Percentiles rank a stretch among this genome's conserved stretches.
Evolutionary conservation across 2,329 filamentous ascomycete species (phyloP).

Genomic region (Fusarium devonianum): DNA sequence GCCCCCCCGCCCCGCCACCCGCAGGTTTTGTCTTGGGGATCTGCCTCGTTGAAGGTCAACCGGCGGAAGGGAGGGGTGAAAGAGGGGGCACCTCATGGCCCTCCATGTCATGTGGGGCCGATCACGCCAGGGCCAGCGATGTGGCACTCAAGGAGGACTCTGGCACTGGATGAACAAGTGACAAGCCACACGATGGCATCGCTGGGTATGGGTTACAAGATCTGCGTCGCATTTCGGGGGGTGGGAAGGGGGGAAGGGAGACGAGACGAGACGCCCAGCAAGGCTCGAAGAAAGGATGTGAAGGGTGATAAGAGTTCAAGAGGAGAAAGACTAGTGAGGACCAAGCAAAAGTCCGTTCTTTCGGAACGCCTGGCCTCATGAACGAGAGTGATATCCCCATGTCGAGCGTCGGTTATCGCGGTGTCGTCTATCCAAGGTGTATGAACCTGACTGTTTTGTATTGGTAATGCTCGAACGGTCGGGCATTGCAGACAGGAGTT

Average conservation of each 20-base stretch:
- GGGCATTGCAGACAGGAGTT: constrained; percentile 9
- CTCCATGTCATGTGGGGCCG: constrained; percentile 15
- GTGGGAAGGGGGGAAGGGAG: neutral
- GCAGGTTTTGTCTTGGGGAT: constrained; percentile 10
- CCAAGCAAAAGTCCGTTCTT: constrained; percentile 6
- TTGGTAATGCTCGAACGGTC: constrained; percentile 1
- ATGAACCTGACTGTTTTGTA: constrained; percentile 1
- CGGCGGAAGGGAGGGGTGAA: neutral
- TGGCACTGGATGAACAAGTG: neutral
- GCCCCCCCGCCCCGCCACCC: constrained; percentile 12
- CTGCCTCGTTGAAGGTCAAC: constrained; percentile 9
- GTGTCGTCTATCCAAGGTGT: constrained; percentile 5
- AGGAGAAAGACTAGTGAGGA: constrained; percentile 8
- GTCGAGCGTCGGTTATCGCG: constrained; percentile 18
- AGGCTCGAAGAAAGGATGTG: neutral
- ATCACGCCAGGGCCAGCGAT: constrained; percentile 22
- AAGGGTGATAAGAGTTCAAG: constrained; percentile 15
- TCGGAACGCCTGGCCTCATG: constrained; percentile 15
- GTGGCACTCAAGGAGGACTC: constrained; percentile 2
- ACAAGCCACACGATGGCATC: neutral
- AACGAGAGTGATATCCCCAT: constrained; percentile 13
- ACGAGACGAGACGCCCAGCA: neutral
- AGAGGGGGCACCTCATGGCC: neutral
- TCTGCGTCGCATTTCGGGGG: constrained; percentile 17
- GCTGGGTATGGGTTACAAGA: constrained; percentile 21